Evolutionary conservation across 495 filamentous ascomycete genomes (phyloP), one percentile per base, ranked within the genome.

Genomic region (Penicillium manginii): DNA sequence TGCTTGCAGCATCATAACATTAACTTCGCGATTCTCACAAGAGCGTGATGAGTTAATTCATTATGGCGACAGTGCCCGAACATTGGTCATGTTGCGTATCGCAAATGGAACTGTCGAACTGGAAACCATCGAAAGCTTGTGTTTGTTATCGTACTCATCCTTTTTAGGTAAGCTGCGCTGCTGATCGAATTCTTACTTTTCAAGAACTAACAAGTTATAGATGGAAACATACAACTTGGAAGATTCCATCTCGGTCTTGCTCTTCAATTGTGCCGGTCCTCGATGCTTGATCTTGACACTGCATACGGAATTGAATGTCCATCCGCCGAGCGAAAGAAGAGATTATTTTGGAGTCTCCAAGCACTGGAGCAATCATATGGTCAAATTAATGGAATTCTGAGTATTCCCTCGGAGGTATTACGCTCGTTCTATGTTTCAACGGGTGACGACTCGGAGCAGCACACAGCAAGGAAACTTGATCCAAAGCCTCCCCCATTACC

Each of bases 271-370:
- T 78, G 77, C 52, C 72, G 77, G 0, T 75, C 77, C 2, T 76
- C 74, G 29, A 74, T 71, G 72, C 59, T 80, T 17, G 76, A 80
- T 49, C 59, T 74, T 19, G 70, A 74, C 49, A 70, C 70, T 17
- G 57, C 67, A 8, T 75, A 77, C 54, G 60, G 50, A 10, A 50
- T 63, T 9, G 67, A 75, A 18, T 67, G 72, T 35, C 66, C 65
- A 12, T 52, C 60, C 6, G 23, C 57, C 1, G 77, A 78, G 46
- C 68, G 76, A 18, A 81, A 80, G 66, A 75, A 74, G 45, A 50
- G 76, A 21, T 63, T 78, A 2, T 80, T 78, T 45, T 80, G 77
- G 77, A 78, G 73, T 42, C 67, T 80, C 4, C 77, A 80, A 33
- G 63, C 70, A 12, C 67, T 78, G 15, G 70, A 75, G 48, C 73